Base-by-base conservation (phyloP, 495 filamentous ascomycete species). In the Trichoderma virens region DNA sequence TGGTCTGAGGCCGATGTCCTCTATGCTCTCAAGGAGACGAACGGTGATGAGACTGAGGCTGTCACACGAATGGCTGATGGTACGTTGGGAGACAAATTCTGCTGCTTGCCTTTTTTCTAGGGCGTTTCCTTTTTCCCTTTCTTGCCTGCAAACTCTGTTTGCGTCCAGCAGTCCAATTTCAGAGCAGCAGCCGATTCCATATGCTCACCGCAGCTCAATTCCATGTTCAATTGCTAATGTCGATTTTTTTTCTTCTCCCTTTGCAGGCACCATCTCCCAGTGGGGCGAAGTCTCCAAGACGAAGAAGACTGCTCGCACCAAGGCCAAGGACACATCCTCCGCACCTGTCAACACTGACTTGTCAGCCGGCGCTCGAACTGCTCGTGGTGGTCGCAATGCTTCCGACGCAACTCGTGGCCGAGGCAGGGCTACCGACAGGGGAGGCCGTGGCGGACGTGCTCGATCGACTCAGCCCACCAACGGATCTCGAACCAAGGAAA, bases 261-360 rank as follows among this genome's bases (percentile, higher is more conserved):
- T 60, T 59, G 32, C 70, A 97, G 93, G 93, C 67, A 87, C 87
- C 64, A 89, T 96, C 68, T 86, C 92, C 66, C 92, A 93, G 81
- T 99, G 95, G 90, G 90, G 88, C 66, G 92, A 97, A 76, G 92
- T 98, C 71, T 91, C 93, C 78, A 96, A 96, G 83, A 88, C 88
- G 74, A 88, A 87, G 72, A 90, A 92, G 76, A 90, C 94, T 72
- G 82, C 85, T 68, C 88, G 87, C 67, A 85, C 93, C 61, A 99
- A 97, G 82, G 78, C 83, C 51, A 93, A 96, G 79, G 89, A 94
- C 64, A 72, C 82, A 39, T 80, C 78, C 61, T 80, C 85, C 62
- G 79, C 81, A 20, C 73, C 80, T 66, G 80, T 79, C 66, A 75
- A 83, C 69, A 75, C 85, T 6, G 70, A 74, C 43, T 65, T 69